phyloP scores from a whole-genome alignment of 2,329 filamentous ascomycete genomes.

The Paracoccidioides lutzii region DNA sequence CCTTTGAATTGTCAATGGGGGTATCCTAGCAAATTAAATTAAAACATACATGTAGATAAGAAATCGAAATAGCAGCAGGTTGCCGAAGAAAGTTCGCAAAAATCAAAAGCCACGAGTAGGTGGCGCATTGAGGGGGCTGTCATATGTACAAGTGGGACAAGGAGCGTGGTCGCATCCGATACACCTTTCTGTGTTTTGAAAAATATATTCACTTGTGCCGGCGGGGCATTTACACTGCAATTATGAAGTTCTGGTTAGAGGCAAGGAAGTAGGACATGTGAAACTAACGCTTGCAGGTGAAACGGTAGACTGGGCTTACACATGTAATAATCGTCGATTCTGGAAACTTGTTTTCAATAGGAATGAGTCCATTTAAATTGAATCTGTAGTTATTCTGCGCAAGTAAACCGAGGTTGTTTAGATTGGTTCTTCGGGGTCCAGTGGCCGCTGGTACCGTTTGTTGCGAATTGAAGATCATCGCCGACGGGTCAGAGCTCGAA shows the following conservation, averaged over 20 bases:
- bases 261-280: background rate
- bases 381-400: background rate
- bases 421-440: background rate
- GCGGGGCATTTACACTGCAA: conserved; percentile 6
- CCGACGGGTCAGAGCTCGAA: background rate
- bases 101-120: background rate
- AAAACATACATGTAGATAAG: too few species aligned
- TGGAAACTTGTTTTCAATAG: background rate
- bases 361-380: background rate
- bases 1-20: too few species aligned
- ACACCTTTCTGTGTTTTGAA: background rate
- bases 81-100: background rate
- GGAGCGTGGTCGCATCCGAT: conserved; percentile 7
- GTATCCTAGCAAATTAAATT: too few species aligned
- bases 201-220: conserved; percentile 3
- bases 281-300: background rate
- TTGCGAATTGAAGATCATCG: background rate
- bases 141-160: conserved; percentile 2
- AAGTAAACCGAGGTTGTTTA: background rate
- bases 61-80: background rate
- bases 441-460: too few species aligned
- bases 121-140: background rate
- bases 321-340: conserved; percentile 3
- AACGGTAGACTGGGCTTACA: conserved; percentile 2
- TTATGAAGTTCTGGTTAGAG: background rate